Base-by-base conservation (phyloP, 2,329 filamentous ascomycete genomes). In the Cordyceps cateniannulata region DNA sequence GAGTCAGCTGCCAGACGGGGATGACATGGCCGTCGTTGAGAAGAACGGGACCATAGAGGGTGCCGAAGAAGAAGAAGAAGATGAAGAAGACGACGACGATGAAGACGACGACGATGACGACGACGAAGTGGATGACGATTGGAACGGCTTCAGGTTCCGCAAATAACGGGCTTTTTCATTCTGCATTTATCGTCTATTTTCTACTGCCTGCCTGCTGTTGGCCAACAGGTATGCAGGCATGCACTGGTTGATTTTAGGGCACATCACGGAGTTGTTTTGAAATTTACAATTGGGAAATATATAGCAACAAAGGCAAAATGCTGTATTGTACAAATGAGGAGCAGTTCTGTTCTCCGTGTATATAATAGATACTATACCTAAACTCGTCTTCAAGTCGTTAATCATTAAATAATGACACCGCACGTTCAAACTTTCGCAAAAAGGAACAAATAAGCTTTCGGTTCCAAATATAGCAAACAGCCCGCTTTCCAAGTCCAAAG, bases 121-220 rank as follows among this genome's bases (percentile, higher is more conserved):
- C 10, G 82, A 84, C 5, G 77, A 79, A 0, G 71, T 73, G 0
- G 73, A 75, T 0, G 78, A 80, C 5, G 85, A 86, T 59, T 88
- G 86, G 73, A 83, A 83, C 62, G 84, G 79, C 1, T 87, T 87
- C 65, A 72, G 81, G 35, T 83, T 84, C 64, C 69, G 60, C 45
- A 61, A 44, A 20, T 61, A 51, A 51, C 3, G 45, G 47, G 5
- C 44, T 51, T 44, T 27, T 35, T 20, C 27, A 48, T 54, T 48
- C 7, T 55, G 14, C 59, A 6, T 59, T 47, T 29, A n/a, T 24
- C 20, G 29, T 47, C 4, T 6, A 16, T 32, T n/a, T 32, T 50
- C 6, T 12, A 24, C n/a, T 4, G 35, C 12, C 4, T 48, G 20
- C 10, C 16, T 10, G 14, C 12, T 51, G 29, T 42, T 35, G 16